Percentiles rank a stretch among this genome's conserved stretches.
Evolutionary conservation across 1,284 basidiomycete genomes (phyloP).

Genomic region (Cryptococcus maquisensis): DNA sequence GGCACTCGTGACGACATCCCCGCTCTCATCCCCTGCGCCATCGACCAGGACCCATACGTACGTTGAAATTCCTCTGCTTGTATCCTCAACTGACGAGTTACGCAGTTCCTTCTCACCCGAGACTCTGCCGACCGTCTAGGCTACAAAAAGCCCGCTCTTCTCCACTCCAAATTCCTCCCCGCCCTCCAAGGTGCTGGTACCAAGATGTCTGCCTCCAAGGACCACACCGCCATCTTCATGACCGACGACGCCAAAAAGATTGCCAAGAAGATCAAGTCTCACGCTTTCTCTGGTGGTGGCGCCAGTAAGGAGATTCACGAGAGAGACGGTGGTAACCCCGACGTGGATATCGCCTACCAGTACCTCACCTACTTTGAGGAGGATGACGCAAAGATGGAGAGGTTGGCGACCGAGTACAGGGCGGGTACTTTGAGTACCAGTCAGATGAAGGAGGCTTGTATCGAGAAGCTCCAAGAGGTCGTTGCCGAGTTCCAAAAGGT

Average conservation of each 20-base stretch:
- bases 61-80: constrained; percentile 7
- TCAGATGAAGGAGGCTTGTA: constrained; percentile 87
- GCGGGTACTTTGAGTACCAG: constrained; percentile 83
- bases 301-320: constrained; percentile 94
- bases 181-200: constrained; percentile 95
- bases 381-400: constrained; percentile 79
- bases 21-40: constrained; percentile 94
- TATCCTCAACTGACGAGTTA: background rate
- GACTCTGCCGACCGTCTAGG: constrained; percentile 91
- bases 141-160: constrained; percentile 87
- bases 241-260: constrained; percentile 88
- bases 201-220: constrained; percentile 96
- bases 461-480: constrained; percentile 75
- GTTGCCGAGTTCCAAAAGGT: constrained; percentile 89
- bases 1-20: constrained; percentile 79
- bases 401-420: constrained; percentile 80
- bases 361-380: constrained; percentile 97
- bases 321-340: constrained; percentile 80
- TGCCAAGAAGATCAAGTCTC: constrained; percentile 95
- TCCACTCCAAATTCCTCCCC: constrained; percentile 98
- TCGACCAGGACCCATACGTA: constrained; percentile 72
- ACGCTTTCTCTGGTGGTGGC: constrained; percentile 81
- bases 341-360: constrained; percentile 95
- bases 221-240: constrained; percentile 92
- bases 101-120: constrained; percentile 88